Evolutionary conservation across 805 yeast species (phyloP).

Genomic region (Danielia reshetovae): DNA sequence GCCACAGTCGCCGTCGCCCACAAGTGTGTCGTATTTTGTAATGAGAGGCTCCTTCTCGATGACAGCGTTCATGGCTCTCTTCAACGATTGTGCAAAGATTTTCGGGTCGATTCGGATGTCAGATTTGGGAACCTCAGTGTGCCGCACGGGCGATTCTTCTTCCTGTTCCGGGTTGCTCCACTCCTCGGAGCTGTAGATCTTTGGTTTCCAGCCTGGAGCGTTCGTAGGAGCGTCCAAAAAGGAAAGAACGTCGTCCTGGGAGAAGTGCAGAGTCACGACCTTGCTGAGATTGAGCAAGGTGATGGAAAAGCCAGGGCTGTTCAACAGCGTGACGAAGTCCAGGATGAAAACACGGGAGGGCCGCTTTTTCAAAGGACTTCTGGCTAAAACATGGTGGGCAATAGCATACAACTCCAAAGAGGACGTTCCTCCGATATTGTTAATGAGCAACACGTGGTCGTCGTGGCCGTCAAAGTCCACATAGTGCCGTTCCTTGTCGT

Average conservation of each 20-base stretch:
- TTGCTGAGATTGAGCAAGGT: conserved; percentile 70
- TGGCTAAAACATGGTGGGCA: conserved; percentile 52
- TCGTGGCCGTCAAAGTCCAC: conserved; percentile 65
- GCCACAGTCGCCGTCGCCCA: conserved; percentile 98
- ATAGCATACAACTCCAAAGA: conserved; percentile 73
- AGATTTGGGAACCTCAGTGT: conserved; percentile 22
- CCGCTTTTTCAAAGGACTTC: conserved; percentile 48
- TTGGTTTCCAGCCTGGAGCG: conserved; percentile 79
- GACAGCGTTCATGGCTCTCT: conserved; percentile 35
- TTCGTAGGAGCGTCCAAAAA: conserved; percentile 68
- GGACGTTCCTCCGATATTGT: conserved; percentile 89
- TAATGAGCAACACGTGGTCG: conserved; percentile 66
- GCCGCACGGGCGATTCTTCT: conserved; percentile 24
- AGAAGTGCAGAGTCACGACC: conserved; percentile 13
- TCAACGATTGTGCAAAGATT: conserved; percentile 50
- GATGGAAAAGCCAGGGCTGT: conserved; percentile 88
- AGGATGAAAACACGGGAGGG: conserved; percentile 75
- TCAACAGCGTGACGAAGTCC: conserved; percentile 82
- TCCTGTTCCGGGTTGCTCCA: conserved; percentile 27
- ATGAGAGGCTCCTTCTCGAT: conserved; percentile 64
- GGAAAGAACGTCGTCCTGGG: conserved; percentile 33
- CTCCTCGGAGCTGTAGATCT: conserved; percentile 25
- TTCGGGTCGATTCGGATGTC: conserved; percentile 26
- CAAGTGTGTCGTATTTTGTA: conserved; percentile 80
- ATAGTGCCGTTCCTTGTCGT: conserved; percentile 76